Conservation (phyloP, 1,284 basidiomycete genomes). For the Omphalotus olearius region DNA sequence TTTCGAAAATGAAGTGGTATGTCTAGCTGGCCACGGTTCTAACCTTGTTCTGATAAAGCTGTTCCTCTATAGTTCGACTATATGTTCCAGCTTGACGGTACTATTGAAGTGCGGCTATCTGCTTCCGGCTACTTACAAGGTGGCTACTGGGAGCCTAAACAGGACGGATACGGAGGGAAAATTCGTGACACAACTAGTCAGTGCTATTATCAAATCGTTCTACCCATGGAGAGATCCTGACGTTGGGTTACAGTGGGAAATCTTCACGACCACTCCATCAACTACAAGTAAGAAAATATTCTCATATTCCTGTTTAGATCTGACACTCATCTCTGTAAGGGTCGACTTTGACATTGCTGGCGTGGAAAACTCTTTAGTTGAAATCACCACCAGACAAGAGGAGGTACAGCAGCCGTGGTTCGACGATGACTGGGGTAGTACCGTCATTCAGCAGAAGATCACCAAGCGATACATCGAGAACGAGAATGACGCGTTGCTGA, state of each 20-base stretch:
- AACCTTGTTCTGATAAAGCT: conserved; percentile 8
- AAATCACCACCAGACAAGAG: conserved; percentile 46
- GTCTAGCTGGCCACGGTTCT: conserved; percentile 2
- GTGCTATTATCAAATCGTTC: not conserved
- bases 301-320: not conserved
- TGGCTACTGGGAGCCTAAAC: conserved; percentile 47
- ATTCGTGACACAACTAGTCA: conserved; percentile 53
- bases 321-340: conserved; percentile 21
- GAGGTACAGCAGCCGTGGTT: conserved; percentile 49
- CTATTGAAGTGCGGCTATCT: conserved; percentile 59
- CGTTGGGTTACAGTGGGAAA: conserved; percentile 44
- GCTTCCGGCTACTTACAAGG: conserved; percentile 69
- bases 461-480: conserved; percentile 43
- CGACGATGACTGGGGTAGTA: conserved; percentile 57
- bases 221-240: conserved; percentile 14
- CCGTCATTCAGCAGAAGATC: conserved; percentile 51
- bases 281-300: conserved; percentile 39
- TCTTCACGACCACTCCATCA: conserved; percentile 69
- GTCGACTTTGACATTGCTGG: conserved; percentile 62
- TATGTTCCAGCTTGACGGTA: conserved; percentile 62
- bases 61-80: conserved; percentile 48
- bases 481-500: conserved; percentile 53
- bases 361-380: conserved; percentile 52
- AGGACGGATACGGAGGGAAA: conserved; percentile 49
- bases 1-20: conserved; percentile 30